These are phyloP conservation scores for Usnea hakonensis DNA, from an alignment of 495 filamentous ascomycete species.

Conservation along the genomic window DNA sequence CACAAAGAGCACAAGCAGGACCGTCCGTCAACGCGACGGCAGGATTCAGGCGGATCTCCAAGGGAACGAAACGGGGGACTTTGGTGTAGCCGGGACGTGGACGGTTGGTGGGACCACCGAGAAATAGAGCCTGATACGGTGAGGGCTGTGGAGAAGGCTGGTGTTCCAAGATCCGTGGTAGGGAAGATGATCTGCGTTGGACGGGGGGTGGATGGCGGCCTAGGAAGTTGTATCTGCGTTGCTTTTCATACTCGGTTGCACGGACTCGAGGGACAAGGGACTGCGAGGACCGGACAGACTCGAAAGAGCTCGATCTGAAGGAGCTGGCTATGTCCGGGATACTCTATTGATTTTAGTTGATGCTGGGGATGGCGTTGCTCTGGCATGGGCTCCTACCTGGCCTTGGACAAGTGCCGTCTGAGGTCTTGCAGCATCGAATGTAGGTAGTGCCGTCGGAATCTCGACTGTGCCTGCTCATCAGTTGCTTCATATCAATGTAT, in stretches of 20 bases:
- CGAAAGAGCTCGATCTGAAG: background rate
- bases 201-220: slow-evolving; percentile 6
- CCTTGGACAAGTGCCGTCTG: background rate
- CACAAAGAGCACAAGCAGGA: background rate
- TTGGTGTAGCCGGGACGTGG: slow-evolving; percentile 1
- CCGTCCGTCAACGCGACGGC: background rate
- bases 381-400: background rate
- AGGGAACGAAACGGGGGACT: slow-evolving; percentile 8
- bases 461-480: background rate
- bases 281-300: background rate
- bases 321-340: background rate
- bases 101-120: background rate
- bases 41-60: slow-evolving; percentile 3
- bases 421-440: background rate
- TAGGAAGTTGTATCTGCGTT: background rate
- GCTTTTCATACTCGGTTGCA: background rate
- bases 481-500: background rate
- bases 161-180: slow-evolving; percentile 2
- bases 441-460: background rate
- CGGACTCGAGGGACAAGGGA: background rate
- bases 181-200: slow-evolving; percentile 6
- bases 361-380: background rate
- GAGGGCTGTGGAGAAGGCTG: background rate
- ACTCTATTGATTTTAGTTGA: background rate
- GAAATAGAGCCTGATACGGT: background rate